These are phyloP conservation scores for Xerocomus potaroensis DNA, from an alignment of 768 basidiomycete genomes.

Conservation along the genomic window DNA sequence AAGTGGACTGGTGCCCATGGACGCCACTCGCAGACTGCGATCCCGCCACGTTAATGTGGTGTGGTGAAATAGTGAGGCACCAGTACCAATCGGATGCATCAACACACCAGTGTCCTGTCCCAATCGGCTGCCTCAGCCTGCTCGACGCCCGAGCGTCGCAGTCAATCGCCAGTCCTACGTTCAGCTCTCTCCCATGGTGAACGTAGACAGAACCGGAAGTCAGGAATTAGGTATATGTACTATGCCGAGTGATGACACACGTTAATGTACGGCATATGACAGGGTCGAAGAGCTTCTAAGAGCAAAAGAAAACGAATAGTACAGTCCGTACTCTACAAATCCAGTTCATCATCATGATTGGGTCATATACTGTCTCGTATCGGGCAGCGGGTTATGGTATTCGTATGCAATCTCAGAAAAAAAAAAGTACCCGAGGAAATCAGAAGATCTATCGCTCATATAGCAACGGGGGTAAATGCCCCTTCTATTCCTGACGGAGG, in stretches of 20 bases:
- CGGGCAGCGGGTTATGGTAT: slow-evolving; percentile 11
- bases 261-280: background rate
- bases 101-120: too few species aligned
- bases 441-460: slow-evolving; percentile 24
- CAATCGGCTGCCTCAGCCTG: too few species aligned
- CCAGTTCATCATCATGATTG: slow-evolving; percentile 8
- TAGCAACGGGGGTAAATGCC: slow-evolving; percentile 23
- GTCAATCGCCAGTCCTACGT: slow-evolving; percentile 3
- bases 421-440: slow-evolving; percentile 10
- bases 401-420: slow-evolving; percentile 11
- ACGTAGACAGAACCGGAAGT: too few species aligned
- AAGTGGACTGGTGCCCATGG: background rate
- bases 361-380: slow-evolving; percentile 7
- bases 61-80: too few species aligned
- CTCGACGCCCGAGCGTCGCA: background rate
- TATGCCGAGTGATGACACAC: background rate
- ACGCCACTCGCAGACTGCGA: too few species aligned
- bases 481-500: slow-evolving; percentile 13
- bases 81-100: too few species aligned
- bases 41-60: too few species aligned
- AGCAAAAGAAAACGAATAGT: slow-evolving; percentile 18
- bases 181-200: background rate
- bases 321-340: slow-evolving; percentile 23
- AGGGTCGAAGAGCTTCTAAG: slow-evolving; percentile 16
- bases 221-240: background rate